These are phyloP conservation scores for Trapa bicornis DNA, from an alignment of 345 rosid genomes.

Conservation along the genomic window DNA sequence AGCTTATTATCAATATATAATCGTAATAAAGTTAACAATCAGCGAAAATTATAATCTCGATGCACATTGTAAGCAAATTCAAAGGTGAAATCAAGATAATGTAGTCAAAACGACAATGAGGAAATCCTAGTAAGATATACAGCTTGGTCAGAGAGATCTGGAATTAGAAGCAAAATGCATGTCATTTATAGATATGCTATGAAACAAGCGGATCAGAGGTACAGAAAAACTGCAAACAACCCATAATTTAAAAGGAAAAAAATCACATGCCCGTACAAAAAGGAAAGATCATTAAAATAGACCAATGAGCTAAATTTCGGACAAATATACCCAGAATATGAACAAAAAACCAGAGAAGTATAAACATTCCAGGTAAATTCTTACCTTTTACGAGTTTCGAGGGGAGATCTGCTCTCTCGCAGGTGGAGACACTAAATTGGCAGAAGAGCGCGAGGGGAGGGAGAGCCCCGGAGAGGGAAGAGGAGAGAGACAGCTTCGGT, in stretches of 20 bases:
- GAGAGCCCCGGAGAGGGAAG: too few species aligned
- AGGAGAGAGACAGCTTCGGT: too few species aligned
- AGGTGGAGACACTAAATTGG: background rate
- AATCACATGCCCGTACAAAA: background rate
- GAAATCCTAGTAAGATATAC: background rate
- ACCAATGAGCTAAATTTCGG: background rate
- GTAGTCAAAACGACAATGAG: background rate
- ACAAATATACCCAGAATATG: background rate
- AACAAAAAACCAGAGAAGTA: background rate
- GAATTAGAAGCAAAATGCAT: background rate
- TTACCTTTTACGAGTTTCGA: constrained; percentile 1
- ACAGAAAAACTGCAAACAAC: background rate
- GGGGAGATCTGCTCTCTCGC: constrained; percentile 3
- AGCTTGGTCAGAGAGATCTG: background rate
- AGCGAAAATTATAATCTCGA: background rate
- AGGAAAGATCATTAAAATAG: background rate
- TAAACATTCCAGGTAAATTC: background rate
- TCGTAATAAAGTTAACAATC: background rate
- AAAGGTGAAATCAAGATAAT: background rate
- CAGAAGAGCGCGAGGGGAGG: background rate
- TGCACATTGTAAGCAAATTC: too few species aligned
- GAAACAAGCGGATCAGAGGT: too few species aligned
- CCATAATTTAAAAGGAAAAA: background rate
- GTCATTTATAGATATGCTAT: too few species aligned
- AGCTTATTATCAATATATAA: background rate